Conservation (phyloP, 306 rosid species). For the Rosa multiflora region DNA sequence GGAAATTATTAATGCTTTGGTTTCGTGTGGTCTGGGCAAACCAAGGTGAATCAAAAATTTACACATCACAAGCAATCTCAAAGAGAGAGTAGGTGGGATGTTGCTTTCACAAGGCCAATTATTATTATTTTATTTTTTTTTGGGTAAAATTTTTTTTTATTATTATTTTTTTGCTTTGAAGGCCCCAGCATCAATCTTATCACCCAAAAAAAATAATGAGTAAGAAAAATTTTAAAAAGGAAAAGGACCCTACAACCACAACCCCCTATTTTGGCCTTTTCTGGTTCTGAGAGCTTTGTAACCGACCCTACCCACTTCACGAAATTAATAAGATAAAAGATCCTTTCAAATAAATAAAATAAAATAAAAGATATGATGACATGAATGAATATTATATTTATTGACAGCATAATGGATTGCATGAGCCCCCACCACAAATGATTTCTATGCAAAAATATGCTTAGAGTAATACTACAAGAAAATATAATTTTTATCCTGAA, state of each 20-base stretch:
- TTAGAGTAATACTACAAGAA: background rate
- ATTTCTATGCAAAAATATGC: constrained; percentile 5
- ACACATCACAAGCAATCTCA: constrained; percentile 31
- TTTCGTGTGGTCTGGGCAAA: constrained; percentile 40
- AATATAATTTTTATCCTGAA: background rate
- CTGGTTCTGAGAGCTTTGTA: constrained; percentile 23
- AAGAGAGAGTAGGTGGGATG: constrained; percentile 35
- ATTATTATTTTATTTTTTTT: constrained; percentile 1
- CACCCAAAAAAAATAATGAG: constrained; percentile 2
- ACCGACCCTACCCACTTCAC: constrained; percentile 43
- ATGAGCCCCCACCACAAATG: constrained; percentile 30
- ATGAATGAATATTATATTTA: background rate
- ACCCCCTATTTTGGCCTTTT: constrained; percentile 9
- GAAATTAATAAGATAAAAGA: background rate
- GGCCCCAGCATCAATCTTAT: constrained; percentile 17
- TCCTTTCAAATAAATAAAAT: background rate
- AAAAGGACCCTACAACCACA: constrained; percentile 33
- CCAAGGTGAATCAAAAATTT: constrained; percentile 32
- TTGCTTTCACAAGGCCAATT: constrained; percentile 36
- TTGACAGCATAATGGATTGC: constrained; percentile 16
- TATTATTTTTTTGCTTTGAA: background rate
- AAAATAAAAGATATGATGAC: background rate
- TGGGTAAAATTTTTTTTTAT: constrained; percentile 1
- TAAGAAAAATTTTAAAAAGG: background rate
- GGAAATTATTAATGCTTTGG: background rate